Evolutionary conservation across 495 filamentous ascomycete species (phyloP).

Genomic region (Hypoxylon rickii): DNA sequence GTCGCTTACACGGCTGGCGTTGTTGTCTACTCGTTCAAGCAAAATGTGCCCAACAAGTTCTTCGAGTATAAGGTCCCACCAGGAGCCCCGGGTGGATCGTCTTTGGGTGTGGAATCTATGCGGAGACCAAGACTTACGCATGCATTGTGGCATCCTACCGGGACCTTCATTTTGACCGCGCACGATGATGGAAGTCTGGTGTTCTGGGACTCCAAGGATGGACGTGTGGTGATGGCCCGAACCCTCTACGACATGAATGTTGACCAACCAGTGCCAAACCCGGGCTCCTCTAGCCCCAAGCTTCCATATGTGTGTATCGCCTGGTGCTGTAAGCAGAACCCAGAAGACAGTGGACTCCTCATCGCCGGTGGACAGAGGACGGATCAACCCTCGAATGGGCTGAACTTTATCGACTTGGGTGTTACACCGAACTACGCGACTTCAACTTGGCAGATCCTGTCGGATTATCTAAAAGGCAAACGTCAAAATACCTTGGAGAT

Average conservation of each 20-base stretch:
- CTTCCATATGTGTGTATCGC: constrained; percentile 71
- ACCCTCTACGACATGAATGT: constrained; percentile 75
- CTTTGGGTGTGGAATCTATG: constrained; percentile 48
- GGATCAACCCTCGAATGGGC: constrained; percentile 66
- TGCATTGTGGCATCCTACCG: constrained; percentile 92
- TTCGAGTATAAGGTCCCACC: constrained; percentile 81
- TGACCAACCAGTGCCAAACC: constrained; percentile 56
- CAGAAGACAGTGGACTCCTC: constrained; percentile 88
- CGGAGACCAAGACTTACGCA: constrained; percentile 75
- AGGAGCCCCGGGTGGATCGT: constrained; percentile 86
- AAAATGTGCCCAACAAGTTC: constrained; percentile 73
- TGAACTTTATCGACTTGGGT: constrained; percentile 89
- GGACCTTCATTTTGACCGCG: constrained; percentile 83
- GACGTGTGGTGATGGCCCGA: constrained; percentile 79
- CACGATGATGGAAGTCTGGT: constrained; percentile 90
- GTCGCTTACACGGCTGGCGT: constrained; percentile 88
- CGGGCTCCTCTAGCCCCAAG: constrained; percentile 57
- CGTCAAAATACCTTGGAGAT: constrained; percentile 70
- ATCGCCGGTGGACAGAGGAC: constrained; percentile 78
- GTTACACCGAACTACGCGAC: constrained; percentile 88
- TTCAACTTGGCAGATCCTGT: constrained; percentile 81
- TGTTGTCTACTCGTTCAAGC: constrained; percentile 90
- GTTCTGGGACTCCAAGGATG: constrained; percentile 94
- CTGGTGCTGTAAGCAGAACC: constrained; percentile 92
- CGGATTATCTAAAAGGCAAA: constrained; percentile 76